Evolutionary conservation across 225 moss, liverwort and hornwort genomes (phyloP).

Genomic region (Antitrichia curtipendula): DNA sequence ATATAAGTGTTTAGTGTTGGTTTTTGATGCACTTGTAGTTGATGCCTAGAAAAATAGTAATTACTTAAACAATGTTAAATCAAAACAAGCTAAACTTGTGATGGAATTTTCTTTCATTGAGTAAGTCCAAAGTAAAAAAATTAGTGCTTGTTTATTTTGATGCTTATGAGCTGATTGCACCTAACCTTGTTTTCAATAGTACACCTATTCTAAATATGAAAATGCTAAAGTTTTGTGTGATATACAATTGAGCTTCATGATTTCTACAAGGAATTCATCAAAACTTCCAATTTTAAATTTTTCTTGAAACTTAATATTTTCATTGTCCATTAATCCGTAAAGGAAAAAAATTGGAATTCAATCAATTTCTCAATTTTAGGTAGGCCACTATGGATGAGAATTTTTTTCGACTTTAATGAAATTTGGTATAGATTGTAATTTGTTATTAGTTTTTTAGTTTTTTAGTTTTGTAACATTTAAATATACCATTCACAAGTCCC

Average conservation of each 20-base stretch:
- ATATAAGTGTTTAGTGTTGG: accelerated
- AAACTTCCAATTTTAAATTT: no score
- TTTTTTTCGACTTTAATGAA: no score
- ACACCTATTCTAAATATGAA: not conserved
- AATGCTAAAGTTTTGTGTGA: not conserved
- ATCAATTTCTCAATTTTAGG: no score
- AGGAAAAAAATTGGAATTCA: no score
- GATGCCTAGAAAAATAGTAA: no score
- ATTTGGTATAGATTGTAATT: no score
- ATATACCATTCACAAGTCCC: no score
- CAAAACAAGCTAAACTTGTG: not conserved
- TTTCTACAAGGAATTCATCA: no score
- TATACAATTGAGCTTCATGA: no score
- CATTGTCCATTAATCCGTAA: no score
- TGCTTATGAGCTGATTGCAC: not conserved
- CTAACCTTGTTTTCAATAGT: not conserved
- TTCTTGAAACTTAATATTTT: no score
- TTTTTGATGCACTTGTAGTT: not conserved
- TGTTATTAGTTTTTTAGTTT: accelerated
- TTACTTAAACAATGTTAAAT: not conserved
- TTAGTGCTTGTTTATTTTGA: not conserved
- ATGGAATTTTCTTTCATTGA: accelerated
- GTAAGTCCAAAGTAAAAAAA: not conserved
- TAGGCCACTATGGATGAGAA: accelerated
- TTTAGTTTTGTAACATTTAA: no score